Conservation (phyloP, 2,329 filamentous ascomycete genomes). For the Plenodomus biglobosus region DNA sequence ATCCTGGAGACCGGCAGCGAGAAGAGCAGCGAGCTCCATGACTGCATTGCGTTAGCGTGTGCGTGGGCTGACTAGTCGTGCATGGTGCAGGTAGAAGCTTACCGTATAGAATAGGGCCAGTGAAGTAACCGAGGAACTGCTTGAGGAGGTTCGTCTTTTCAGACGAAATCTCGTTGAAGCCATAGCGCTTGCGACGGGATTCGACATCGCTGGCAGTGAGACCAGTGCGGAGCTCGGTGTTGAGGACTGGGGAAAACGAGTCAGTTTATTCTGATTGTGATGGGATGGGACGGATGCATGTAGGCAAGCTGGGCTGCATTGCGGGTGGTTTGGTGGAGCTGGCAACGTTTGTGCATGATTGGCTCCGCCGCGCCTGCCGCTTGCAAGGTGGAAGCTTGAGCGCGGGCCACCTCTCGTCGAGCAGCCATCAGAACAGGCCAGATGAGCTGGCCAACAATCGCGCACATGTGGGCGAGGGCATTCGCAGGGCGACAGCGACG, state of each 20-base stretch:
- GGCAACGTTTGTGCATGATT: slow-evolving; percentile 14
- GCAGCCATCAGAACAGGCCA: slow-evolving; percentile 12
- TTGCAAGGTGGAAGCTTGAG: slow-evolving; percentile 16
- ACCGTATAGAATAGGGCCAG: slow-evolving; percentile 76
- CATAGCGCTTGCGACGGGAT: slow-evolving; percentile 63
- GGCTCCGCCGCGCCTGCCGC: slow-evolving; percentile 20
- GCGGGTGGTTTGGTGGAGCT: slow-evolving; percentile 20
- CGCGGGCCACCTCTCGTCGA: slow-evolving; percentile 10
- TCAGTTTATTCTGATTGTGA: slow-evolving; percentile 43
- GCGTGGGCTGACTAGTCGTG: slow-evolving; percentile 9
- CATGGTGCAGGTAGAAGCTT: slow-evolving; percentile 44
- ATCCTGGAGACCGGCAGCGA: slow-evolving; percentile 72
- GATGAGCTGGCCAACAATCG: slow-evolving; percentile 4
- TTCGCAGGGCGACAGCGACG: neutral
- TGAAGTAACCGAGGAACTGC: slow-evolving; percentile 76
- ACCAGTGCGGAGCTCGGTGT: slow-evolving; percentile 67
- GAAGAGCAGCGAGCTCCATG: slow-evolving; percentile 74
- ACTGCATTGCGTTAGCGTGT: slow-evolving; percentile 48
- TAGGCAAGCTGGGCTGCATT: too few species aligned
- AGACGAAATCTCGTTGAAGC: slow-evolving; percentile 71
- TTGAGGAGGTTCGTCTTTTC: slow-evolving; percentile 76
- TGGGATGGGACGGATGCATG: slow-evolving; percentile 1
- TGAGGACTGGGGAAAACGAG: slow-evolving; percentile 49
- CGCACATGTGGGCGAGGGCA: slow-evolving; percentile 1
- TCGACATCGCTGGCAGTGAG: slow-evolving; percentile 63